Percentiles rank a stretch among this genome's conserved stretches.
Conservation (phyloP, 192 early-diverging fungal species). For the Spinellus fusiger region DNA sequence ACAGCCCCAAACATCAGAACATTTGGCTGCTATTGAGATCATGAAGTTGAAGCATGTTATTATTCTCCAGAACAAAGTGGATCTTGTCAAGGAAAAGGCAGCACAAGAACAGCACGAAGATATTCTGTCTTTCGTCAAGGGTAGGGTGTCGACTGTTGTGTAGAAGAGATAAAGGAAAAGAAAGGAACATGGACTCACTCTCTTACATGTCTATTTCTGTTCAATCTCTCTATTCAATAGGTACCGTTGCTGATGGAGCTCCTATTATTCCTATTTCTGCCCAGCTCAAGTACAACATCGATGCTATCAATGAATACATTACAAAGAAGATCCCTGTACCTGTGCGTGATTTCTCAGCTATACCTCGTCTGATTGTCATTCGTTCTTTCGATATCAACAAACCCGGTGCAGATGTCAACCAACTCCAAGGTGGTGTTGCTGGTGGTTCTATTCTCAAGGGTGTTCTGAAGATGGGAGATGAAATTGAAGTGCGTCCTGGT, state of each 20-base stretch:
- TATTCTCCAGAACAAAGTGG: slow-evolving; percentile 97
- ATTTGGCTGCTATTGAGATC: slow-evolving; percentile 97
- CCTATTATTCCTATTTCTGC: slow-evolving; percentile 97
- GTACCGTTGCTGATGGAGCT: slow-evolving; percentile 87
- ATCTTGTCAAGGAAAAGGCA: slow-evolving; percentile 87
- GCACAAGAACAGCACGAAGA: slow-evolving; percentile 82
- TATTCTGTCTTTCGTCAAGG: slow-evolving; percentile 87
- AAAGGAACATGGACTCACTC: no score
- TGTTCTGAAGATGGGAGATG: slow-evolving; percentile 82
- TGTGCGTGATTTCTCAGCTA: slow-evolving; percentile 81
- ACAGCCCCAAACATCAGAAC: slow-evolving; percentile 98
- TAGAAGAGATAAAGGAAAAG: neutral
- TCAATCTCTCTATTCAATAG: no score
- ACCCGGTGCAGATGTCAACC: slow-evolving; percentile 87
- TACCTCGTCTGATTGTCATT: slow-evolving; percentile 92
- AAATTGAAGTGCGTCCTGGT: slow-evolving; percentile 95
- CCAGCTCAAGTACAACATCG: slow-evolving; percentile 97
- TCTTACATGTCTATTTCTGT: no score
- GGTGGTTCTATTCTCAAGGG: slow-evolving; percentile 94
- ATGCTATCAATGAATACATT: slow-evolving; percentile 96
- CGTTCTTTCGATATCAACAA: slow-evolving; percentile 99
- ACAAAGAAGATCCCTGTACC: slow-evolving; percentile 92
- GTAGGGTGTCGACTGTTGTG: no score
- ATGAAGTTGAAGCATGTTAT: slow-evolving; percentile 96
- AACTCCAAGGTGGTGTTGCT: slow-evolving; percentile 93